A percentile compares a stretch with the other conserved stretches of the same genome.
phyloP scores from a whole-genome alignment of 108 stramenopile species.

The Mediolabrus comicus region DNA sequence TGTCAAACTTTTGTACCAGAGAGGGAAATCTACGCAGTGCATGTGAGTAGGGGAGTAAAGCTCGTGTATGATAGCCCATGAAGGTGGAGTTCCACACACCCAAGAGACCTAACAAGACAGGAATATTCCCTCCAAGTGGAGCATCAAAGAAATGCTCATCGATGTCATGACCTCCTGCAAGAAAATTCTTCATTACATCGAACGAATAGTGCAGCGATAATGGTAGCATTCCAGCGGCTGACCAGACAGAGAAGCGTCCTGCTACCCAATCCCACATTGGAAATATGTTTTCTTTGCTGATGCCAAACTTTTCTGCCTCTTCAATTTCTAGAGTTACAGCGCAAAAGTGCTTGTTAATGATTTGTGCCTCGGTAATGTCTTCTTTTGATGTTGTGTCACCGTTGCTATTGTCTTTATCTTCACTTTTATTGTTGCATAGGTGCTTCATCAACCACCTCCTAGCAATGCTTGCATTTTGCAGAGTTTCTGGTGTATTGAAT shows the following conservation, averaged over 20 bases:
- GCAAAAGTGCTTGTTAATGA: slow-evolving; percentile 80
- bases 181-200: slow-evolving; percentile 73
- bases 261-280: slow-evolving; percentile 98
- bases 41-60: slow-evolving; percentile 93
- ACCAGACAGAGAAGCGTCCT: slow-evolving; percentile 89
- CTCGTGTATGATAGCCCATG: slow-evolving; percentile 90
- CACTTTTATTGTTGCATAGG: slow-evolving; percentile 26
- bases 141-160: slow-evolving; percentile 97
- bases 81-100: slow-evolving; percentile 99
- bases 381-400: no score
- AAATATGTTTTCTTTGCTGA: slow-evolving; percentile 84
- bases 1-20: slow-evolving; percentile 97
- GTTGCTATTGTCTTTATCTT: slow-evolving; percentile 1
- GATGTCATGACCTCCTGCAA: slow-evolving; percentile 95
- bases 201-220: slow-evolving; percentile 90
- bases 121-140: slow-evolving; percentile 93
- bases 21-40: slow-evolving; percentile 92
- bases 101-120: slow-evolving; percentile 93
- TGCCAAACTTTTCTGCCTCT: slow-evolving; percentile 64
- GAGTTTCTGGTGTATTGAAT: slow-evolving; percentile 86
- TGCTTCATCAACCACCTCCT: slow-evolving; percentile 68
- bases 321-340: slow-evolving; percentile 63
- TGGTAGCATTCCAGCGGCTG: slow-evolving; percentile 86
- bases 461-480: slow-evolving; percentile 80
- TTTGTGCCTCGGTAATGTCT: slow-evolving; percentile 36